Base-by-base conservation (phyloP, 2,329 filamentous ascomycete genomes). In the Phoma sp. region DNA sequence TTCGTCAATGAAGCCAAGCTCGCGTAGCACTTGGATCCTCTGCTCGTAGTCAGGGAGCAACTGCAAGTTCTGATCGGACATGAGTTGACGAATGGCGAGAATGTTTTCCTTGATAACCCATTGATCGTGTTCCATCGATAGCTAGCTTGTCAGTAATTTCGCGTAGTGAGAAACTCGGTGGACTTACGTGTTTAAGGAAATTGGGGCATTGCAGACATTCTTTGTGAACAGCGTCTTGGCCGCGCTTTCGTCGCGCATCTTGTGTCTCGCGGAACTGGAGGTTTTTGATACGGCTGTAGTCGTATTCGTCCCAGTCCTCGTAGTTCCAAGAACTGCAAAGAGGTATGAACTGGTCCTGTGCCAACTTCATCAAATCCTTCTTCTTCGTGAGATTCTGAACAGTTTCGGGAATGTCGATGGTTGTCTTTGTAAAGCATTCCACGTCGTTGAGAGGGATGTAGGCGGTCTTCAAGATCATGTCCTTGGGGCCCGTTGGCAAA, bases 71-170 rank as follows among this genome's bases (percentile, higher is more conserved):
- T 98, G 93, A 72, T 98, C 92, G 1, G 95, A 97, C 77, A 98
- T 91, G 25, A 93, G 82, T 69, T 91, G 89, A 57, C 93, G 91
- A 55, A 99, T 82, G 57, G 93, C 87, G 11, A 87, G 85, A 65
- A 99, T 97, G 66, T 96, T 93, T 72, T 96, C 92, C 72, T 95
- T 91, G 73, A 99, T 91, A 41, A 96, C 83, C 92, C 93, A 98
- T 76, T 97, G 90, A 70, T 97, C 91, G 69, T 99, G 92, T 68
- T 93, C 90, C 90, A 96, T 96, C 58, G 92, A 89, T 71, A 95
- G 97, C 89, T 93, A 57, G 35, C 11, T 7, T 9, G 51, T 61
- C 32, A 63, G 58, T 47, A n/a, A 37, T 33, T 27, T 32, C 56
- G 18, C 29, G 13, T 13, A 23, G n/a, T 25, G 37, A 10, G 8